Evolutionary conservation across 805 yeast species (phyloP).

Genomic region (Suhomyces prunicola): DNA sequence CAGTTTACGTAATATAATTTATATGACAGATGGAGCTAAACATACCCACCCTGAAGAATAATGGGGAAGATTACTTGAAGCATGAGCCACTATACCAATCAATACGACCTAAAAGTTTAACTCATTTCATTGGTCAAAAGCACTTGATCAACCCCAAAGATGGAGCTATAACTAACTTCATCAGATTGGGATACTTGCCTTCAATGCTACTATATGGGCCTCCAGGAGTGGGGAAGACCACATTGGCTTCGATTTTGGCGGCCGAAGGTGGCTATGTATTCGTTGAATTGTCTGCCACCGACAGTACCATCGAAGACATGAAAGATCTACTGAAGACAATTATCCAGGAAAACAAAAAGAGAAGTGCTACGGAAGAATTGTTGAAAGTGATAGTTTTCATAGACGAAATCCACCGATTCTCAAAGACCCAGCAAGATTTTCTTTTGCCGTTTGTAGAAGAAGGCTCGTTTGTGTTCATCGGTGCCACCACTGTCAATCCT

Average conservation of each 20-base stretch:
- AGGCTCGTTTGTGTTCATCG: slow-evolving; percentile 78
- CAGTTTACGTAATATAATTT: background rate
- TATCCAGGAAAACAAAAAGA: slow-evolving; percentile 43
- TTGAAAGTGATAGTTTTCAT: slow-evolving; percentile 59
- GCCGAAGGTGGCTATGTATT: slow-evolving; percentile 52
- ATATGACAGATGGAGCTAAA: background rate
- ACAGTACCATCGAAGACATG: slow-evolving; percentile 63
- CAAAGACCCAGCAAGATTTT: slow-evolving; percentile 82
- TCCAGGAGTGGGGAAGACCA: slow-evolving; percentile 94
- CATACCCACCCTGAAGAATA: background rate
- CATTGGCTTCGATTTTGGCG: slow-evolving; percentile 69
- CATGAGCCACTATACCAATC: slow-evolving; percentile 55
- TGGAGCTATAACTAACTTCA: slow-evolving; percentile 66
- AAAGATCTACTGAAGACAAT: slow-evolving; percentile 54
- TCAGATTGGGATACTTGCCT: slow-evolving; percentile 65
- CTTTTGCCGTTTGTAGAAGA: slow-evolving; percentile 80
- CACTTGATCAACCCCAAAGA: slow-evolving; percentile 60
- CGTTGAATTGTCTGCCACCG: slow-evolving; percentile 83
- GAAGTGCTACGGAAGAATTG: slow-evolving; percentile 15
- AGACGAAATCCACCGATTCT: slow-evolving; percentile 91
- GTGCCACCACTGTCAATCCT: slow-evolving; percentile 85
- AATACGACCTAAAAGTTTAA: slow-evolving; percentile 70
- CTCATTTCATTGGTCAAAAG: slow-evolving; percentile 79
- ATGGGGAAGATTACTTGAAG: background rate
- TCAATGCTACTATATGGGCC: slow-evolving; percentile 94